Conservation (phyloP, 768 basidiomycete species). For the Cystobasidium ongulense region DNA sequence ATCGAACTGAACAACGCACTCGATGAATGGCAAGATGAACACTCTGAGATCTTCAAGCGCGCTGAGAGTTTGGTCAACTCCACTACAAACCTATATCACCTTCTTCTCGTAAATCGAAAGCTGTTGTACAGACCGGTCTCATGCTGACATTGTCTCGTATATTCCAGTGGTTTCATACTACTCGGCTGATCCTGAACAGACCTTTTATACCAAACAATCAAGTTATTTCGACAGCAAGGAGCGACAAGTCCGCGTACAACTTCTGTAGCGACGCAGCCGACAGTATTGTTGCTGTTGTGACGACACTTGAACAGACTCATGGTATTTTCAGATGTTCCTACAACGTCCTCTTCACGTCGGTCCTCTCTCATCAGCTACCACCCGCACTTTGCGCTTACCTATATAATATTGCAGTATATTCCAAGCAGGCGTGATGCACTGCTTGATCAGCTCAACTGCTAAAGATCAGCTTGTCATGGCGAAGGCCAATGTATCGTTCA, state of each 20-base stretch:
- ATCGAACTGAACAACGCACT: neutral
- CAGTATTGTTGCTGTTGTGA: neutral
- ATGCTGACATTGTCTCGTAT: neutral
- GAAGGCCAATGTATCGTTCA: neutral
- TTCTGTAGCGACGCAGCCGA: constrained; percentile 5
- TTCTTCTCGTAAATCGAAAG: neutral
- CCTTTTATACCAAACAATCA: constrained; percentile 5
- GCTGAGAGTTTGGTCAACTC: neutral
- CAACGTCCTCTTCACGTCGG: neutral
- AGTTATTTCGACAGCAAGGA: neutral
- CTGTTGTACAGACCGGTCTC: neutral
- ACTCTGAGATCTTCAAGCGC: neutral
- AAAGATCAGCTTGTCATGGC: neutral
- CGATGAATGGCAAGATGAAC: constrained; percentile 1
- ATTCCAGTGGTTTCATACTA: neutral
- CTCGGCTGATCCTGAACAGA: neutral
- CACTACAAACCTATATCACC: neutral
- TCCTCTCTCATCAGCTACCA: neutral
- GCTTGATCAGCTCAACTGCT: neutral
- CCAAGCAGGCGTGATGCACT: constrained; percentile 9
- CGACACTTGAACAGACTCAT: neutral
- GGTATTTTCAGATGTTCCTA: neutral
- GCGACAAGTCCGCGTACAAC: neutral
- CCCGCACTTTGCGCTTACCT: neutral
- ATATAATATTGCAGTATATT: neutral